Base-by-base conservation (phyloP, 371 early-diverging fungal species). In the Rhizomucor miehei region DNA sequence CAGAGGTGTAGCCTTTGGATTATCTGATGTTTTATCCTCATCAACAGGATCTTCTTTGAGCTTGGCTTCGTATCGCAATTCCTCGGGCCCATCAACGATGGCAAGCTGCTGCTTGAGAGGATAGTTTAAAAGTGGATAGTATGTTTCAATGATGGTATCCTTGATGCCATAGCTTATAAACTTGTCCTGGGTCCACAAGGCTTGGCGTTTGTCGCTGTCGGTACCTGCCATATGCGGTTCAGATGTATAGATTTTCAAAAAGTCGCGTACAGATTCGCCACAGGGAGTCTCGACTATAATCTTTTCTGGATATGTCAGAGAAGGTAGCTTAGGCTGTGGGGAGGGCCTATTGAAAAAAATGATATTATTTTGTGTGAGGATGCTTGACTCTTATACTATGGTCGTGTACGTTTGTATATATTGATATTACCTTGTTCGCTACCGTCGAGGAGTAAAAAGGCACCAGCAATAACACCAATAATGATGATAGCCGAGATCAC, bases 71-170 rank as follows among this genome's bases (percentile, higher is more conserved):
- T 67, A 87, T 23, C 49, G 59, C 0, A 71, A 53, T 6, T 76
- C 65, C 12, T 62, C 55, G 6, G 72, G 73, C 23, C 77, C 77
- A 24, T 76, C 63, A n/a, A 82, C 65, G 21, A 87, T 65, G 19
- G 79, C 74, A 17, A 88, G 66, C 12, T 69, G 66, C 41, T 77
- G 84, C 6, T 66, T 57, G n/a, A 63, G 52, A 20, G 85, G 87
- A 21, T 77, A 77, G 59, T 81, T 85, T 16, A 88, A 52, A 54
- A 73, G 61, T 16, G 87, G 85, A 43, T 74, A 76, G 54, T 88
- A 88, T 17, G 75, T 70, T 23, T 71, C 79, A 37, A 83, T 77
- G 48, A 67, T 54, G 25, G 78, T 64, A 39, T 80, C 75, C 3
- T 52, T 48, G 37, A 88, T 56, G 11, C 87, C 87, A 51, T 69